Percentiles rank a stretch among this genome's conserved stretches.
These are phyloP conservation scores for Chondrus crispus DNA, from an alignment of 23 red algal genomes.

Conservation along the genomic window DNA sequence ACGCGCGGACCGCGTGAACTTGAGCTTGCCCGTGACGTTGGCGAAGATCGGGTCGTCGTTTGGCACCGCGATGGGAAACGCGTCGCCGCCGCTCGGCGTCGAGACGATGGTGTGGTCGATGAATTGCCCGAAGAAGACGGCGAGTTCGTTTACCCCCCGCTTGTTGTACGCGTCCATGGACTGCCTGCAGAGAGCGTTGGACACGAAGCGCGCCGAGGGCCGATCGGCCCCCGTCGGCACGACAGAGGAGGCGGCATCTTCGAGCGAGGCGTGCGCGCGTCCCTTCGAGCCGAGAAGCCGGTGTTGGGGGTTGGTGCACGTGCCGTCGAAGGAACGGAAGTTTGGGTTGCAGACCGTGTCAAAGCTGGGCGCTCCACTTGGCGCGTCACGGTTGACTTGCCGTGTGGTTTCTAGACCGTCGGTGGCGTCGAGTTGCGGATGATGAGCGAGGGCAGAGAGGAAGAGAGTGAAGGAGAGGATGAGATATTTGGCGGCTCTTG, in stretches of 20 bases:
- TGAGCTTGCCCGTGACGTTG: conserved; percentile 13
- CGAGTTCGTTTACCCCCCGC: not conserved
- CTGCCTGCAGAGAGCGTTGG: not conserved
- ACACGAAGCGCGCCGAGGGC: not conserved
- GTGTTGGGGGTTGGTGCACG: not conserved
- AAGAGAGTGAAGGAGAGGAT: too few relatives aligned
- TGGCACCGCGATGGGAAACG: not conserved
- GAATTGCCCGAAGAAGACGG: conserved; percentile 27
- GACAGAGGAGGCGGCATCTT: not conserved
- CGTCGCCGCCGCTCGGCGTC: not conserved
- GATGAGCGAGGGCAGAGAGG: too few relatives aligned
- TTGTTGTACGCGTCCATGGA: not conserved
- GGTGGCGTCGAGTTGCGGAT: too few relatives aligned
- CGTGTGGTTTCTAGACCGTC: too few relatives aligned
- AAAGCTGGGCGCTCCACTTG: too few relatives aligned
- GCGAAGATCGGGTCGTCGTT: conserved; percentile 28
- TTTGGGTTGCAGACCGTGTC: not conserved
- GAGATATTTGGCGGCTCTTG: too few relatives aligned
- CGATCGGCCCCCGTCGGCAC: not conserved
- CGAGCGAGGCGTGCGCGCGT: too few relatives aligned
- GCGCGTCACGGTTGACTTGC: too few relatives aligned
- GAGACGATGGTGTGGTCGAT: conserved; percentile 42
- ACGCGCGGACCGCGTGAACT: conserved; percentile 34
- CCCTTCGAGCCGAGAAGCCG: not conserved
- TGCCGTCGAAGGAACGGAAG: conserved; percentile 15